Evolutionary conservation across 371 early-diverging fungal species (phyloP), one percentile per base, ranked within the genome.

Genomic region (Smittium mucronatum): DNA sequence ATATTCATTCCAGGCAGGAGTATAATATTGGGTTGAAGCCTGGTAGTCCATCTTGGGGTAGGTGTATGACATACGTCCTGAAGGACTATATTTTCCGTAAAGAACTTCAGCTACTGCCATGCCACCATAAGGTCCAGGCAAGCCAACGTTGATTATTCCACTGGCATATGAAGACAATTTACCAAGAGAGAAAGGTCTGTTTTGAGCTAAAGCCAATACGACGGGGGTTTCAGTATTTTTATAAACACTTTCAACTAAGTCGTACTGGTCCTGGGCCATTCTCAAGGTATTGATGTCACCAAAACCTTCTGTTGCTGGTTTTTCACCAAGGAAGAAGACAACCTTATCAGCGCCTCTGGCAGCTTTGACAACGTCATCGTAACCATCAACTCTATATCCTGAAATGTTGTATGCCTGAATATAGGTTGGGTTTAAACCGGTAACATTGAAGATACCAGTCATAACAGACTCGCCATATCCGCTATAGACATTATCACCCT

Each of bases 51-150:
- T 72, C 57, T 80, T 82, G 8, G 89, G 85, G 67, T 87, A 87
- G 0, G 85, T 80, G 57, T 77, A 78, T 1, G 84, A 83, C 32
- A 82, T 59, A 21, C 77, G 75, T 26, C 85, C 85, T 0, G 82
- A 82, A 0, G 85, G 85, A 60, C 80, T 85, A 26, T 69, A 70
- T 31, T 71, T 70, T 25, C 85, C 85, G 71, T 81, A 84, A 16
- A 85, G 69, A 1, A 83, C 70, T 69, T 84, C 83, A 8, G 80
- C 85, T 72, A 85, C 77, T 26, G 78, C 76, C 17, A 74, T 35
- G 11, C 88, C 88, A 36, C 85, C 85, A 77, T 85, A 85, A 0
- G 85, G 82, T 8, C 87, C 88, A 15, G 88, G 87, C n/a, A 87
- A 73, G 34, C 85, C 85, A 0, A 84, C 79, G 69, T 83, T 79